These are phyloP conservation scores for Graphilbum ipis-grandicollis DNA, from an alignment of 2,329 filamentous ascomycete genomes.

Conservation along the genomic window DNA sequence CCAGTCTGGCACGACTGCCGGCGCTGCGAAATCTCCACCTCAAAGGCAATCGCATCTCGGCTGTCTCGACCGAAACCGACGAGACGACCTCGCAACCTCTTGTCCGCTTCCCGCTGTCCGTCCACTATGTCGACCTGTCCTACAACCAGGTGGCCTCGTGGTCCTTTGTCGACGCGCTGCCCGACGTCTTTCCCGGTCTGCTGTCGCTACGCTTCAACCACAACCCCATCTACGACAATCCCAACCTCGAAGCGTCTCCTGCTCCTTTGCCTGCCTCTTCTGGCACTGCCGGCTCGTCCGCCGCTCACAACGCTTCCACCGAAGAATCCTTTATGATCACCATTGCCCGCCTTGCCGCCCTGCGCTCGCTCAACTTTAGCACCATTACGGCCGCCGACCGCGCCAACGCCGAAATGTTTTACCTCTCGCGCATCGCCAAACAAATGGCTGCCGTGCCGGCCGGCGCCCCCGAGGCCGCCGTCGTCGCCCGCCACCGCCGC, in stretches of 20 bases:
- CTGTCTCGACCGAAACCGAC: constrained; percentile 16
- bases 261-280: neutral
- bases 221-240: constrained; percentile 63
- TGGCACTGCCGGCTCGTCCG: neutral
- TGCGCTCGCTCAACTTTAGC: constrained; percentile 59
- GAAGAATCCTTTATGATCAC: constrained; percentile 86
- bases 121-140: constrained; percentile 56
- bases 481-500: constrained; percentile 50
- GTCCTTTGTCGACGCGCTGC: constrained; percentile 55
- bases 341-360: constrained; percentile 50
- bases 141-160: constrained; percentile 54
- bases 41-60: constrained; percentile 56
- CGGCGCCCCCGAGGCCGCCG: constrained; percentile 28
- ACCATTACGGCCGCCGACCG: constrained; percentile 57
- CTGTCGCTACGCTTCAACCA: constrained; percentile 61
- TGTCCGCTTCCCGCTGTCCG: no score
- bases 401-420: constrained; percentile 82
- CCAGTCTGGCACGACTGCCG: constrained; percentile 30
- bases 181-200: constrained; percentile 53
- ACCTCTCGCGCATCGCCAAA: constrained; percentile 66
- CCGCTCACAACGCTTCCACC: constrained; percentile 21
- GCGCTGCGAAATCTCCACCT: constrained; percentile 47
- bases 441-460: constrained; percentile 48
- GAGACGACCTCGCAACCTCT: no score
- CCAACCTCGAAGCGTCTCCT: constrained; percentile 13